phyloP scores from a whole-genome alignment of 805 yeast species.

The Metschnikowia arizonensis region DNA sequence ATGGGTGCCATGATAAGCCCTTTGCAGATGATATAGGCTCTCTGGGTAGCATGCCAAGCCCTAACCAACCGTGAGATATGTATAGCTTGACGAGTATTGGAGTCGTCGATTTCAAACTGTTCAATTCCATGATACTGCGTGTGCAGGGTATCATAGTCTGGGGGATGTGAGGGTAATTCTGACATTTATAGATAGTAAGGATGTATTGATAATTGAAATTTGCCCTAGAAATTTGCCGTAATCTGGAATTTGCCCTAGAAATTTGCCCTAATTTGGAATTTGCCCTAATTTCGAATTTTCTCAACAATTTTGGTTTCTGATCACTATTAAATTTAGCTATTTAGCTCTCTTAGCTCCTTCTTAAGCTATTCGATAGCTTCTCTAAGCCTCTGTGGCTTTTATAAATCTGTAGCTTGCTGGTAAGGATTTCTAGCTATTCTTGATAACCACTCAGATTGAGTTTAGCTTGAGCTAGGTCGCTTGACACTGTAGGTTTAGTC shows the following conservation, averaged over 20 bases:
- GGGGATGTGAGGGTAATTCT: slow-evolving; percentile 3
- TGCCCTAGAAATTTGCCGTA: too few relatives aligned
- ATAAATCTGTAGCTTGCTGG: neutral
- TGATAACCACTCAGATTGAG: neutral
- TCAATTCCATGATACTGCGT: slow-evolving; percentile 18
- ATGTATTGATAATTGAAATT: too few relatives aligned
- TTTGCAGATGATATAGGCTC: slow-evolving; percentile 35
- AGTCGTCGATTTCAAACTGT: slow-evolving; percentile 38
- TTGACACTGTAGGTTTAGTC: neutral
- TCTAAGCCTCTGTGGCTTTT: neutral
- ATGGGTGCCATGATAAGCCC: slow-evolving; percentile 40
- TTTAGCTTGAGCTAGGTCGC: neutral
- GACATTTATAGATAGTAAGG: neutral
- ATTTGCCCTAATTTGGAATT: too few relatives aligned
- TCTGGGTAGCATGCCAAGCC: slow-evolving; percentile 36
- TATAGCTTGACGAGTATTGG: neutral
- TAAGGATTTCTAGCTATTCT: neutral
- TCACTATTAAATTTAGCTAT: too few relatives aligned
- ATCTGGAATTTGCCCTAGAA: too few relatives aligned
- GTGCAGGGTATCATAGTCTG: slow-evolving; percentile 2
- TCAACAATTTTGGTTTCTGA: too few relatives aligned
- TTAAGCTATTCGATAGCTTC: neutral
- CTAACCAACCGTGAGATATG: slow-evolving; percentile 12
- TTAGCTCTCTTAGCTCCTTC: neutral
- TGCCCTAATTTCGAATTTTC: too few relatives aligned